Conservation (phyloP, 345 rosid species). For the Punica granatum region DNA sequence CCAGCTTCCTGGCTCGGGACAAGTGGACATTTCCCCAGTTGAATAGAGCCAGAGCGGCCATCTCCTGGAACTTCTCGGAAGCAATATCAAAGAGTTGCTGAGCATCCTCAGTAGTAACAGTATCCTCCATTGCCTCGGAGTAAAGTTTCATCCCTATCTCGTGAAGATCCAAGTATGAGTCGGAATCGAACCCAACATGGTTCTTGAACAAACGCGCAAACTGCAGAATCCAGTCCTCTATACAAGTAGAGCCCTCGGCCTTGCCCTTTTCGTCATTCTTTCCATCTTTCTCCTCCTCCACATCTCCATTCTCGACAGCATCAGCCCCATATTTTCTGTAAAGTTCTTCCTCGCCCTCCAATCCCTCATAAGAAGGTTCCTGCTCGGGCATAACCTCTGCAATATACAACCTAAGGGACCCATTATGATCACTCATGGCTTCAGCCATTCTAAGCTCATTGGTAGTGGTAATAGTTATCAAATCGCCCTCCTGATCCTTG, state of each 20-base stretch:
- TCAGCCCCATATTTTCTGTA: constrained; percentile 18
- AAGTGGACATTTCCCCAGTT: constrained; percentile 97
- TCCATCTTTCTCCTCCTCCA: constrained; percentile 20
- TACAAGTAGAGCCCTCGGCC: constrained; percentile 31
- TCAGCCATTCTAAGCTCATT: constrained; percentile 78
- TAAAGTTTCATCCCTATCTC: constrained; percentile 88
- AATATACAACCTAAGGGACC: constrained; percentile 67
- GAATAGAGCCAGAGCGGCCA: constrained; percentile 88
- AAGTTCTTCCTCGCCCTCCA: constrained; percentile 25
- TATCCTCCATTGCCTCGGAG: constrained; percentile 90
- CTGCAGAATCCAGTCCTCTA: constrained; percentile 84
- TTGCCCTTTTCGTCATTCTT: constrained; percentile 1
- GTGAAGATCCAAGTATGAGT: constrained; percentile 88
- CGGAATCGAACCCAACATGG: constrained; percentile 95
- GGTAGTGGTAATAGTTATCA: constrained; percentile 77
- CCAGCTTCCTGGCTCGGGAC: constrained; percentile 79
- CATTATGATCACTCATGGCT: constrained; percentile 36
- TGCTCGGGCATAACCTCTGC: constrained; percentile 69
- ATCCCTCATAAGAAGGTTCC: constrained; percentile 78
- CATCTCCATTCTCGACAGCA: constrained; percentile 39
- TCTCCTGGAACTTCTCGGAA: constrained; percentile 91
- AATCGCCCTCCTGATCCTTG: constrained; percentile 85
- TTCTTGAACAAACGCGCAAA: constrained; percentile 88
- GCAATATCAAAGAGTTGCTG: constrained; percentile 82
- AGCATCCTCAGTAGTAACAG: constrained; percentile 76